Evolutionary conservation across 805 yeast species (phyloP).

Genomic region (Cyberlindnera bimundalis): DNA sequence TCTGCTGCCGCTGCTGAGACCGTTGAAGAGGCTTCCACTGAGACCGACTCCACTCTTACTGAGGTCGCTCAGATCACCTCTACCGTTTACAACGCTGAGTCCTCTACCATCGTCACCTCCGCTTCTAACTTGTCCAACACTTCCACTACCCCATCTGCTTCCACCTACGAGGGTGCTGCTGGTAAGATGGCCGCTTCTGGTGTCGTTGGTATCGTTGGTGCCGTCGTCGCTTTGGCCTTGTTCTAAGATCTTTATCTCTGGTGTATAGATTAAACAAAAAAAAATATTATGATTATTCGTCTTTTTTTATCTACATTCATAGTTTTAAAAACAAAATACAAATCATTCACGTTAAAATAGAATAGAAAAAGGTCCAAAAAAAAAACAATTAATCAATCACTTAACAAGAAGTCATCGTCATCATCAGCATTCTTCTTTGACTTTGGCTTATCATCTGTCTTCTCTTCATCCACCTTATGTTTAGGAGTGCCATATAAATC

Average conservation of each 20-base stretch:
- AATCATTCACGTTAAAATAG: too few species aligned
- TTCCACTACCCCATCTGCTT: slow-evolving; percentile 5
- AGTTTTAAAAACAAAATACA: too few species aligned
- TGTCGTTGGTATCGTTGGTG: slow-evolving; percentile 10
- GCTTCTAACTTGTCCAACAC: slow-evolving; percentile 5
- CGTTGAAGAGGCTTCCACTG: slow-evolving; percentile 4
- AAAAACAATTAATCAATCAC: slow-evolving; percentile 15
- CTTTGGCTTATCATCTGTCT: not conserved
- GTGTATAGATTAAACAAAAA: too few species aligned
- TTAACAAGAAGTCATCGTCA: slow-evolving; percentile 47
- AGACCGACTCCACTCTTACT: slow-evolving; percentile 9
- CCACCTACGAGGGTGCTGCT: slow-evolving; percentile 13
- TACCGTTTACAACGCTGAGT: slow-evolving; percentile 4
- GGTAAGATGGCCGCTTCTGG: slow-evolving; percentile 6
- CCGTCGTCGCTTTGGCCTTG: slow-evolving; percentile 12
- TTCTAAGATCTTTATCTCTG: too few species aligned
- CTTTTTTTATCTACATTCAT: too few species aligned
- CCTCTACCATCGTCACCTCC: not conserved
- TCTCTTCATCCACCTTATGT: slow-evolving; percentile 7
- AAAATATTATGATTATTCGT: too few species aligned
- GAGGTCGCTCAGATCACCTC: slow-evolving; percentile 9
- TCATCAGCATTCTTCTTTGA: slow-evolving; percentile 18
- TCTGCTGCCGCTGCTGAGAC: not conserved
- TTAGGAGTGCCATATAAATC: slow-evolving; percentile 27
- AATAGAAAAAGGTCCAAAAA: too few species aligned